Evolutionary conservation across 2,329 filamentous ascomycete species (phyloP).

Genomic region (Xylariaceae sp.): DNA sequence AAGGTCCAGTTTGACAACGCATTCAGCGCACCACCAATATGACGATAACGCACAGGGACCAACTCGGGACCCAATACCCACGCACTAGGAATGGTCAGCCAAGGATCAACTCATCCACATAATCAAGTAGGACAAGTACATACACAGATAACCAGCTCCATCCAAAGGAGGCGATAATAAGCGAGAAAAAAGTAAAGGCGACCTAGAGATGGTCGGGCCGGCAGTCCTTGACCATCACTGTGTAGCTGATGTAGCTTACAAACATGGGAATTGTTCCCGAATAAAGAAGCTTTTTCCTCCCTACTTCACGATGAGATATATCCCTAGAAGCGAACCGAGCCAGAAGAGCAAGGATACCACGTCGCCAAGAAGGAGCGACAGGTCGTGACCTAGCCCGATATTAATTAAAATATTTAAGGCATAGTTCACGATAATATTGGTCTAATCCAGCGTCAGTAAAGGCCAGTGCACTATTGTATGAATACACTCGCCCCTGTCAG

Average conservation of each 20-base stretch:
- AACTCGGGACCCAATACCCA: not conserved
- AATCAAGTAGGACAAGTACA: not conserved
- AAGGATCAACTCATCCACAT: not conserved
- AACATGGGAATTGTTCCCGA: conserved; percentile 7
- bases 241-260: conserved; percentile 3
- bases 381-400: not conserved
- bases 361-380: not conserved
- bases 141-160: conserved; percentile 7
- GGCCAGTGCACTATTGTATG: not conserved
- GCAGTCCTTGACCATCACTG: not conserved
- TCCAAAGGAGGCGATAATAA: not conserved
- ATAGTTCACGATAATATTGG: conserved; percentile 5
- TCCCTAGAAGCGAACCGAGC: not conserved
- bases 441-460: not conserved
- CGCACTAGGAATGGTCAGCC: not conserved
- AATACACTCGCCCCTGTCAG: not conserved
- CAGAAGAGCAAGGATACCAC: not conserved
- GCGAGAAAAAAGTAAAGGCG: conserved; percentile 1
- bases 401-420: not conserved
- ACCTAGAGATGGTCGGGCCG: conserved; percentile 3
- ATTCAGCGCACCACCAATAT: conserved; percentile 6
- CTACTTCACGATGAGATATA: conserved; percentile 6
- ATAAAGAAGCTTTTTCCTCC: not conserved
- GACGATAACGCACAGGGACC: conserved; percentile 1
- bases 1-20: conserved; percentile 4